These are phyloP conservation scores for Lentinula novae-zelandiae DNA, from an alignment of 1,284 basidiomycete genomes.

Conservation along the genomic window DNA sequence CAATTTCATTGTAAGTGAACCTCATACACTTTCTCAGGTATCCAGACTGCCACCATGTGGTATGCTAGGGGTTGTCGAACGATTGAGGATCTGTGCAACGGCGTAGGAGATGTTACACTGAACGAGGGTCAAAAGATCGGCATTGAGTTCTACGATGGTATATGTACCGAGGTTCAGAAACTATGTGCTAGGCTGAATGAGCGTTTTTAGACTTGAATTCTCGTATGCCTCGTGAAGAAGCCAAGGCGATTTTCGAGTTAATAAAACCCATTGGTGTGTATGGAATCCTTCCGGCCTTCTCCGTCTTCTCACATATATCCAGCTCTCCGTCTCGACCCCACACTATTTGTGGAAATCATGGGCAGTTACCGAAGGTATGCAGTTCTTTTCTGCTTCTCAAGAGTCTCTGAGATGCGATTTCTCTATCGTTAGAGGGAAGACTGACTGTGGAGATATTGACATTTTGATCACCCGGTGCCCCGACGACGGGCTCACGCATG, in stretches of 20 bases:
- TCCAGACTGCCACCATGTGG: slow-evolving; percentile 64
- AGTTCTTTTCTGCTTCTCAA: slow-evolving; percentile 6
- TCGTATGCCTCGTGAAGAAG: slow-evolving; percentile 85
- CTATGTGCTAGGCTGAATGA: not conserved
- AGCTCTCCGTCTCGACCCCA: slow-evolving; percentile 71
- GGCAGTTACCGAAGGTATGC: slow-evolving; percentile 80
- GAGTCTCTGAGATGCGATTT: not conserved
- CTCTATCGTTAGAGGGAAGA: slow-evolving; percentile 53
- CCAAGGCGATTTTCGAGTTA: slow-evolving; percentile 63
- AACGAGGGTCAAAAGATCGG: slow-evolving; percentile 71
- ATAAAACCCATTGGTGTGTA: slow-evolving; percentile 65
- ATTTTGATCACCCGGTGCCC: slow-evolving; percentile 78
- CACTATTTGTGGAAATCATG: slow-evolving; percentile 82
- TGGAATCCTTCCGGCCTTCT: not conserved
- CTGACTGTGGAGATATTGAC: slow-evolving; percentile 86
- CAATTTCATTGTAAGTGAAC: slow-evolving; percentile 15
- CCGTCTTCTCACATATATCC: not conserved
- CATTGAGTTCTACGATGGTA: slow-evolving; percentile 74
- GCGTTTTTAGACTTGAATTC: slow-evolving; percentile 57
- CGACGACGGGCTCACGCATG: slow-evolving; percentile 70
- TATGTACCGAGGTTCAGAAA: slow-evolving; percentile 7
- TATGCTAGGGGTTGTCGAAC: slow-evolving; percentile 75
- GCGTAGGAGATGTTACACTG: slow-evolving; percentile 62
- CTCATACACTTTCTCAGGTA: slow-evolving; percentile 37
- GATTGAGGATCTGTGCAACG: slow-evolving; percentile 65